Conservation (phyloP, 345 rosid species). For the Euphorbia lathyris region DNA sequence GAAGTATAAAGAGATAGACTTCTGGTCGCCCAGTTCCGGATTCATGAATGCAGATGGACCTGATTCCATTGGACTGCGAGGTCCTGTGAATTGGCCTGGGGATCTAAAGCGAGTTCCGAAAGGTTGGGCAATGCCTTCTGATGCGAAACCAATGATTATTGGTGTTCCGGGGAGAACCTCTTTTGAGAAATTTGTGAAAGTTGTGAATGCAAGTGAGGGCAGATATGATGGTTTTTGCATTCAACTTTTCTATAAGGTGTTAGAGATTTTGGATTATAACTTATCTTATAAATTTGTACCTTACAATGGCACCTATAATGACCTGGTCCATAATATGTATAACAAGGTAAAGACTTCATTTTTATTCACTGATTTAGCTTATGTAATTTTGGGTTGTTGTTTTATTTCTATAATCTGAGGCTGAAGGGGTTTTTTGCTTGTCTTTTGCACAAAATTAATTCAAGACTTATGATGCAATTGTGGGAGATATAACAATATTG, state of each 20-base stretch:
- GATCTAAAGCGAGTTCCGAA: constrained; percentile 21
- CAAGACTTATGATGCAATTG: constrained; percentile 42
- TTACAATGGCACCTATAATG: constrained; percentile 37
- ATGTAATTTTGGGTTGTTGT: not conserved
- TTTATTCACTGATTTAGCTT: not conserved
- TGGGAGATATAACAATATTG: constrained; percentile 56
- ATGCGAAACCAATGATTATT: constrained; percentile 30
- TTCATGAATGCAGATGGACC: constrained; percentile 8
- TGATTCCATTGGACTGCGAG: not conserved
- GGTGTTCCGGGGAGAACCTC: constrained; percentile 43
- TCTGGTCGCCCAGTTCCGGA: constrained; percentile 38
- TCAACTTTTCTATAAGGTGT: constrained; percentile 34
- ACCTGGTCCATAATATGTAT: constrained; percentile 33
- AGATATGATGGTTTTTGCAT: constrained; percentile 49
- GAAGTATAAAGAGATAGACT: constrained; percentile 38
- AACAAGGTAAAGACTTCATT: constrained; percentile 39
- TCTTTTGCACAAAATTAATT: not conserved
- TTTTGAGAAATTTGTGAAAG: constrained; percentile 44
- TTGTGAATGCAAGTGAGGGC: constrained; percentile 13
- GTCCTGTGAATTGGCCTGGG: constrained; percentile 43
- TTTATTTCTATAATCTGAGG: not conserved
- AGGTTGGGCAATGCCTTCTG: constrained; percentile 41
- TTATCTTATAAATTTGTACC: constrained; percentile 28
- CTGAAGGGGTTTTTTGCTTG: constrained; percentile 4
- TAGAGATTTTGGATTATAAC: constrained; percentile 5